A percentile compares a stretch with the other conserved stretches of the same genome.
Evolutionary conservation across 352 stramenopile species (phyloP).

Genomic region (Phytophthora pseudosyringae): DNA sequence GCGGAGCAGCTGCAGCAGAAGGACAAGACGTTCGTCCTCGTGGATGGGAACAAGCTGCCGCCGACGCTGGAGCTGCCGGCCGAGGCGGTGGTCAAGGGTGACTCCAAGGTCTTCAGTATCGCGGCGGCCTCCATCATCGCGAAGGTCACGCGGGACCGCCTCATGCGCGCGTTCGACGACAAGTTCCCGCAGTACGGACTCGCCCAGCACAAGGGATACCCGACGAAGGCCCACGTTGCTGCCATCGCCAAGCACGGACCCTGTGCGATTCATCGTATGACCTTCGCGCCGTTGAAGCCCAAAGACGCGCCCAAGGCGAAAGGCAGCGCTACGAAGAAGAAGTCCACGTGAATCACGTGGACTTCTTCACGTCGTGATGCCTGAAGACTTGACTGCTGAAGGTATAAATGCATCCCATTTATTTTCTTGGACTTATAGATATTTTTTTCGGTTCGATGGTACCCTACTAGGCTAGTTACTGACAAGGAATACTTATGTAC

Average conservation of each 20-base stretch:
- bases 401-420: conserved; percentile 29
- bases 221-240: conserved; percentile 92
- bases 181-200: conserved; percentile 95
- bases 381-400: not conserved
- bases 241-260: conserved; percentile 91
- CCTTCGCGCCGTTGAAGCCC: conserved; percentile 95
- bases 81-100: conserved; percentile 95
- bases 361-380: too few species aligned
- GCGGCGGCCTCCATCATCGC: conserved; percentile 98
- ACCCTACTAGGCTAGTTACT: conserved; percentile 16
- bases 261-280: conserved; percentile 95
- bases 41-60: conserved; percentile 97
- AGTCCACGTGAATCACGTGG: conserved; percentile 3
- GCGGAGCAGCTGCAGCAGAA: conserved; percentile 31
- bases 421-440: conserved; percentile 29
- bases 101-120: conserved; percentile 96
- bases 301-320: conserved; percentile 45
- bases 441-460: conserved; percentile 21
- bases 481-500: conserved; percentile 25
- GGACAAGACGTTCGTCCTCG: conserved; percentile 87
- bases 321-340: conserved; percentile 20
- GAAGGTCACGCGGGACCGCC: conserved; percentile 97
- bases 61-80: conserved; percentile 85
- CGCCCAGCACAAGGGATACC: conserved; percentile 98
- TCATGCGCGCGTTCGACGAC: conserved; percentile 95